phyloP scores from a whole-genome alignment of 2,329 filamentous ascomycete genomes.

The Fusarium chaquense region DNA sequence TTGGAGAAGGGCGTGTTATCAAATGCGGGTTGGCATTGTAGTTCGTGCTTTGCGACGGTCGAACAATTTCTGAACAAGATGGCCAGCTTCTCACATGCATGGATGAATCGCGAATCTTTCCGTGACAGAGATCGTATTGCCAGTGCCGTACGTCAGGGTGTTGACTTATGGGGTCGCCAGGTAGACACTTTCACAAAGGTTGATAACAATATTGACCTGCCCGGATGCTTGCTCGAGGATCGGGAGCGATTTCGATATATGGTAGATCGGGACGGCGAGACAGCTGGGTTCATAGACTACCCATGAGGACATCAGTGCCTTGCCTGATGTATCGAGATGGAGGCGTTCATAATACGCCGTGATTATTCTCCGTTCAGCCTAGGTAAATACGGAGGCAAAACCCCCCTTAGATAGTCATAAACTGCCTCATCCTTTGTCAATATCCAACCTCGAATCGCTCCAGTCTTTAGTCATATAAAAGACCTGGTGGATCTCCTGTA shows the following conservation, averaged over 20 bases:
- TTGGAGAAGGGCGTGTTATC: constrained; percentile 59
- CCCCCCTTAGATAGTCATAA: constrained; percentile 11
- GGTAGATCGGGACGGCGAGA: constrained; percentile 59
- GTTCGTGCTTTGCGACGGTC: constrained; percentile 69
- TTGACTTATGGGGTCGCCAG: constrained; percentile 66
- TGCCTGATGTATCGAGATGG: not conserved
- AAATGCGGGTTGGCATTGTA: constrained; percentile 72
- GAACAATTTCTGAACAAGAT: constrained; percentile 68
- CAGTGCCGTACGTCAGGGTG: constrained; percentile 62
- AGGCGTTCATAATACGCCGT: not conserved
- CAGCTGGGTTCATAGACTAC: constrained; percentile 63
- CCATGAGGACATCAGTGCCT: constrained; percentile 38
- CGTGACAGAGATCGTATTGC: constrained; percentile 63
- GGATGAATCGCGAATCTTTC: constrained; percentile 63
- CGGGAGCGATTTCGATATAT: constrained; percentile 59
- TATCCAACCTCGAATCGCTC: not conserved
- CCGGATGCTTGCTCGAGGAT: constrained; percentile 58
- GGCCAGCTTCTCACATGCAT: constrained; percentile 66
- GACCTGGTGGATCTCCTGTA: not conserved
- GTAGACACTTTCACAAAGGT: constrained; percentile 62
- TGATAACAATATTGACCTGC: constrained; percentile 65
- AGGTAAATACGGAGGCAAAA: not conserved
- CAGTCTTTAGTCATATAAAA: not conserved
- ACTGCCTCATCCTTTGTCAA: not conserved
- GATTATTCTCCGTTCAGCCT: not conserved